phyloP scores from a whole-genome alignment of 1,284 basidiomycete genomes.

The Malassezia yamatoensis region DNA sequence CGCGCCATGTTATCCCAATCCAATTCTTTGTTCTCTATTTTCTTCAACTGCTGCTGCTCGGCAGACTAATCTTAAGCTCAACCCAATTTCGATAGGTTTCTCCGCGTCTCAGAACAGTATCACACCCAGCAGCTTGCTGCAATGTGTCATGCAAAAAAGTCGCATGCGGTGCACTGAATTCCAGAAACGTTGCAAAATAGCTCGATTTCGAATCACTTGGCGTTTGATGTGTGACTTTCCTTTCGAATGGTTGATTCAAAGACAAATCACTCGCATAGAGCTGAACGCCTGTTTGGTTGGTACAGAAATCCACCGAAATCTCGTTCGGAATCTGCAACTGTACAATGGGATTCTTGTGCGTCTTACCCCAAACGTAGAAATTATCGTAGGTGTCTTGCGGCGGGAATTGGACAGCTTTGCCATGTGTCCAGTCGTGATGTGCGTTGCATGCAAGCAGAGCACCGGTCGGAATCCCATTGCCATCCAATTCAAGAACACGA shows the following conservation, averaged over 20 bases:
- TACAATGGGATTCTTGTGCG: background rate
- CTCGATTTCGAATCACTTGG: background rate
- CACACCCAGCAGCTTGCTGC: constrained; percentile 20
- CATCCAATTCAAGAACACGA: constrained; percentile 28
- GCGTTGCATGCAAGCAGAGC: constrained; percentile 15
- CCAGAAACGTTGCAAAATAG: constrained; percentile 19
- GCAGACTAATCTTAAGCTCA: background rate
- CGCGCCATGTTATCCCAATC: no score
- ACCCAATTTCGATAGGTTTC: constrained; percentile 34
- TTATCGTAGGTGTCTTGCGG: constrained; percentile 33
- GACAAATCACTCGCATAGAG: constrained; percentile 26
- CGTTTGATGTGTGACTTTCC: constrained; percentile 15
- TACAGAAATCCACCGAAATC: constrained; percentile 24
- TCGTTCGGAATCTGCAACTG: constrained; percentile 19
- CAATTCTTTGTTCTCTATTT: no score
- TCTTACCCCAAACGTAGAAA: constrained; percentile 35
- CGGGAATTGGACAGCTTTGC: constrained; percentile 21
- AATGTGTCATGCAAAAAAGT: constrained; percentile 27
- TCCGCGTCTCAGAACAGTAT: constrained; percentile 27
- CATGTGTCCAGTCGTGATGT: constrained; percentile 23
- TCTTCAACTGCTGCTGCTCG: background rate
- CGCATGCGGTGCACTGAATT: constrained; percentile 40
- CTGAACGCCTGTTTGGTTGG: constrained; percentile 38
- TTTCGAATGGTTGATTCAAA: constrained; percentile 17
- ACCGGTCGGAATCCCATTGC: constrained; percentile 25